Evolutionary conservation across 1,284 basidiomycete genomes (phyloP).

Genomic region (Rhodotorula sp.): DNA sequence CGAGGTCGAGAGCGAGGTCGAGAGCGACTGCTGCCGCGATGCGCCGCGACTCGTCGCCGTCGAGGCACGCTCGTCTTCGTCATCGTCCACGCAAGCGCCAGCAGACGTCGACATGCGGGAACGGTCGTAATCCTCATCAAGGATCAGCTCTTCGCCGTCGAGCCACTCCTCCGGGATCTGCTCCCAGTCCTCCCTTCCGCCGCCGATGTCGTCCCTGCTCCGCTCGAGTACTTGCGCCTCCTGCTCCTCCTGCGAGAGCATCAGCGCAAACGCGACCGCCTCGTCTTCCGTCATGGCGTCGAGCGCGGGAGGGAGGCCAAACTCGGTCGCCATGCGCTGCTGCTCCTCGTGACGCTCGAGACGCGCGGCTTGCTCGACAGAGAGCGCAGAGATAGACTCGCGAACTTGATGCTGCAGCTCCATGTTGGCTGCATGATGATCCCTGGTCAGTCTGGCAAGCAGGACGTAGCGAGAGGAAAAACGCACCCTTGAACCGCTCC

Average conservation of each 20-base stretch:
- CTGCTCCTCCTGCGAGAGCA: slow-evolving; percentile 43
- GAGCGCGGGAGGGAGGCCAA: slow-evolving; percentile 34
- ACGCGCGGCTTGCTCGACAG: slow-evolving; percentile 33
- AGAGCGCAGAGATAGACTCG: slow-evolving; percentile 41
- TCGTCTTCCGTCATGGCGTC: slow-evolving; percentile 46
- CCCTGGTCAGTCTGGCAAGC: not conserved
- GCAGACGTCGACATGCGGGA: not conserved
- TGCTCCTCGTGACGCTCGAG: slow-evolving; percentile 24
- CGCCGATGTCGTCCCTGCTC: not conserved
- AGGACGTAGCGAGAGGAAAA: no score
- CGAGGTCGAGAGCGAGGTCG: slow-evolving; percentile 20
- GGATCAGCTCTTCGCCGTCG: slow-evolving; percentile 32
- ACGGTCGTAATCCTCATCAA: slow-evolving; percentile 33
- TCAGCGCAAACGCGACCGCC: slow-evolving; percentile 43
- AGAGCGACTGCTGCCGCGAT: no score
- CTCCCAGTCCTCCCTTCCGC: slow-evolving; percentile 9
- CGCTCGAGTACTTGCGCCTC: slow-evolving; percentile 27
- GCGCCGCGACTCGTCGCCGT: not conserved
- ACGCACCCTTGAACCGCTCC: slow-evolving; percentile 34
- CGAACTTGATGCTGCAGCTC: slow-evolving; percentile 41
- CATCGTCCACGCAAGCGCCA: not conserved
- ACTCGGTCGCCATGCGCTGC: slow-evolving; percentile 18
- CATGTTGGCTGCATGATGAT: slow-evolving; percentile 33
- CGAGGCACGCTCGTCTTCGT: not conserved
- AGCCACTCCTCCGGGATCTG: slow-evolving; percentile 32